Evolutionary conservation across 2,329 filamentous ascomycete genomes (phyloP).

Genomic region (Fusarium sp.): DNA sequence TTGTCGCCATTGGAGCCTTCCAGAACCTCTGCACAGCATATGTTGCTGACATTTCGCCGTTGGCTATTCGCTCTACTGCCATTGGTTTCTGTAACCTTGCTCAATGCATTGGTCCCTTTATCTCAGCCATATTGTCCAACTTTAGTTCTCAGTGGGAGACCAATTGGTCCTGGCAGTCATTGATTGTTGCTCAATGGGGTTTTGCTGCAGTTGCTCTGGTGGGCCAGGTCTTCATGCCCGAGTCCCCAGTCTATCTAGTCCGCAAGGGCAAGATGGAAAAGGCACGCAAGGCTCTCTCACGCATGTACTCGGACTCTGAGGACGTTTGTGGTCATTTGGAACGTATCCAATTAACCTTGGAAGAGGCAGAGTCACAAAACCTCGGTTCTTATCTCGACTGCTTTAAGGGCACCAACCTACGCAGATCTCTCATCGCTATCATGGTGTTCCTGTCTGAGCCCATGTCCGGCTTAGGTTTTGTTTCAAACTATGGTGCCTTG

Average conservation of each 20-base stretch:
- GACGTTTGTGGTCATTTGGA: slow-evolving; percentile 55
- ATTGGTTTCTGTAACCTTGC: slow-evolving; percentile 56
- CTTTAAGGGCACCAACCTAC: slow-evolving; percentile 58
- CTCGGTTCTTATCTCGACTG: slow-evolving; percentile 57
- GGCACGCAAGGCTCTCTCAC: slow-evolving; percentile 52
- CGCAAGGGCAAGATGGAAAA: slow-evolving; percentile 52
- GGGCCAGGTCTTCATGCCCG: slow-evolving; percentile 58
- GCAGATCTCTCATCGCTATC: slow-evolving; percentile 57
- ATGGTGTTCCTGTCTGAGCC: slow-evolving; percentile 58
- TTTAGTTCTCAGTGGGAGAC: slow-evolving; percentile 52
- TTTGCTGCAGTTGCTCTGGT: slow-evolving; percentile 52
- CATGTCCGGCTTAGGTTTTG: slow-evolving; percentile 60
- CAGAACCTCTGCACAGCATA: slow-evolving; percentile 55
- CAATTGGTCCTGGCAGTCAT: slow-evolving; percentile 57
- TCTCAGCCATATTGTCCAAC: slow-evolving; percentile 54
- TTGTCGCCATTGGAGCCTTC: slow-evolving; percentile 52
- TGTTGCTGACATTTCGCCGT: slow-evolving; percentile 54
- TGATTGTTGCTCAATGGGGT: slow-evolving; percentile 57
- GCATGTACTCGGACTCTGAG: slow-evolving; percentile 57
- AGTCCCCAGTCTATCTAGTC: slow-evolving; percentile 63
- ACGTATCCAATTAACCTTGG: slow-evolving; percentile 62
- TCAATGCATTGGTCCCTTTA: slow-evolving; percentile 56
- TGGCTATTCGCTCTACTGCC: slow-evolving; percentile 53
- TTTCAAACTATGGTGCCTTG: slow-evolving; percentile 58
- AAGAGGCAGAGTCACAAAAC: slow-evolving; percentile 53